Conservation (phyloP, 1,284 basidiomycete genomes). For the Cryptococcus sp. region DNA sequence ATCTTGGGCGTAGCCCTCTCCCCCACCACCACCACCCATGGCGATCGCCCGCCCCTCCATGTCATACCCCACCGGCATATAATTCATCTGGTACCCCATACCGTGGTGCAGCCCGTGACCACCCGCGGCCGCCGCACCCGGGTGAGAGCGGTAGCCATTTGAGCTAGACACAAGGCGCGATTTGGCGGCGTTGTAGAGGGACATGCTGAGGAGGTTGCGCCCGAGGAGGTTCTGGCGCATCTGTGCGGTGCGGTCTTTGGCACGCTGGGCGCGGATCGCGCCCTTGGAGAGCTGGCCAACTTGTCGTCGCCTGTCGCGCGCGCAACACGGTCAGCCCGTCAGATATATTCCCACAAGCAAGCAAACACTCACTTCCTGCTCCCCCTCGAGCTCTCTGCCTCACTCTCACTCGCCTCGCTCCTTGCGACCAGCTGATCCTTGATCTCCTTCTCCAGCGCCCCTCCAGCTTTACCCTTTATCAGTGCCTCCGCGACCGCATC, state of each 20-base stretch:
- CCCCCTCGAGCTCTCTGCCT: conserved; percentile 15
- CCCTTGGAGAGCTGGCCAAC: conserved; percentile 45
- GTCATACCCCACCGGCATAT: conserved; percentile 29
- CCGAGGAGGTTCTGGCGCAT: conserved; percentile 44
- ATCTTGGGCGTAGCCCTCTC: neutral
- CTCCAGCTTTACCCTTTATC: conserved; percentile 43
- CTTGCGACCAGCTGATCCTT: conserved; percentile 33
- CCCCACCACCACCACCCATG: neutral
- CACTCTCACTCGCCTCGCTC: conserved; percentile 22
- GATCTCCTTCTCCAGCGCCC: conserved; percentile 40
- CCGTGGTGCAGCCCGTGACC: conserved; percentile 4
- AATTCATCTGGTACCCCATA: conserved; percentile 21
- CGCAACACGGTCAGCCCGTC: neutral
- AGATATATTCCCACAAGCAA: neutral
- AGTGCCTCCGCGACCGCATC: conserved; percentile 44
- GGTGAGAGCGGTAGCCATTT: conserved; percentile 12
- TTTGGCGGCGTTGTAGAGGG: conserved; percentile 28
- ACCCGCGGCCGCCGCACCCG: conserved; percentile 11
- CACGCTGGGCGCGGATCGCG: conserved; percentile 40
- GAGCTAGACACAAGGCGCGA: conserved; percentile 6
- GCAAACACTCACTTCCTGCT: conserved; percentile 12
- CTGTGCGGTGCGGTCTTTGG: conserved; percentile 36
- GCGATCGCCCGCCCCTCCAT: conserved; percentile 23
- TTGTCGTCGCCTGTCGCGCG: conserved; percentile 25
- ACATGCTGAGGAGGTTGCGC: conserved; percentile 35